Base-by-base conservation (phyloP, 352 stramenopile genomes). In the Peronospora belbahrii region DNA sequence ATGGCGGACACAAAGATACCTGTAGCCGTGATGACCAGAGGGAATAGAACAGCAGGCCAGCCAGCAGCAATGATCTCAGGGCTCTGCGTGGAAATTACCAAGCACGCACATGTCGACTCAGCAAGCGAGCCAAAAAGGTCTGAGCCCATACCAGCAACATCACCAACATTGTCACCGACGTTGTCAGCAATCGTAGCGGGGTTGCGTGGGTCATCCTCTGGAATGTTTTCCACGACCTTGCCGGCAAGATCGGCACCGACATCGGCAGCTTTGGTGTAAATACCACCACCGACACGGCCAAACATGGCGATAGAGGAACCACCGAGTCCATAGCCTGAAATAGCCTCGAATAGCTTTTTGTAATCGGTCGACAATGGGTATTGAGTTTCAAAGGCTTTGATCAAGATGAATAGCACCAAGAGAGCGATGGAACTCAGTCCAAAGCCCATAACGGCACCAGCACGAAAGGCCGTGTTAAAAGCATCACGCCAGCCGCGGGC, bases 251-350 rank as follows among this genome's bases (percentile, higher is more conserved):
- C 97, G 39, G 97, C 97, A 54, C 97, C 97, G 24, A 99, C 97
- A 85, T 99, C 97, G 22, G 97, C 97, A 46, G 97, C 97, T 83
- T 98, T 98, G 47, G 97, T 99, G 84, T 99, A 99, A 75, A 99
- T 99, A 73, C 97, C 97, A 54, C 97, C 97, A 55, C 96, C 97
- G 33, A 99, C 96, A 86, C 97, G 96, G 48, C 95, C 96, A 67
- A 99, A 99, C 83, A 99, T 96, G 47, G 97, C 97, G 70, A 99
- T 98, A 20, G 88, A 98, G 42, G 91, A 98, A 64, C 92, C 97
- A 43, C 97, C 97, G 27, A 99, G 77, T 78, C 93, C 94, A 67
- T 98, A 99, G 58, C 97, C 96, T 37, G 96, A 96, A 38, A 99
- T 88, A 52, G 79, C 93, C 63, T 99, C 96, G 42, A 98, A 98